Evolutionary conservation across 176 grass and related monocot species (phyloP), one percentile per base, ranked within the genome.

Genomic region (Rhynchospora tenuis): DNA sequence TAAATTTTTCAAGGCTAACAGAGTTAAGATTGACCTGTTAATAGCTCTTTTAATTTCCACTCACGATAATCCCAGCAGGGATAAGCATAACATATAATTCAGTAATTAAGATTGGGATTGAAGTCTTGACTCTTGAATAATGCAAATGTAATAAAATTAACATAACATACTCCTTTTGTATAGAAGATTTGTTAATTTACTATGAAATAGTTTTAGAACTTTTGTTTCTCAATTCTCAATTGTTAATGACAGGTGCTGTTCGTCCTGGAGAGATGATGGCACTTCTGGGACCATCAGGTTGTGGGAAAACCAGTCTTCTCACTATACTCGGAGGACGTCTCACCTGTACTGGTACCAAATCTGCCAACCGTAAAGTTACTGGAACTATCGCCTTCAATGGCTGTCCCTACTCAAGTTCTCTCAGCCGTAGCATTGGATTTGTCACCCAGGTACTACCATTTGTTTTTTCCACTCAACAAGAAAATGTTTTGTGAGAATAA

Each of bases 261-360:
- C 55, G 27, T 56, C 88, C 88, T 9, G 85, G 88, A 48, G 88
- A 90, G 88, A 86, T 90, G 72, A 33, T 87, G 56, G 88, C 85
- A 22, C 63, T 90, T 80, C 45, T 90, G 38, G 88, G 88, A 10
- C 88, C 88, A 58, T 90, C 88, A 8, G 88, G 88, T 5, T 87
- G 88, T 82, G 88, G 88, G 0, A 90, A 90, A 73, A 90, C 88
- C 5, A 90, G 85, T 52, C 85, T 90, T 46, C 81, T 90, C 24
- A 90, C 88, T 1, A 51, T 83, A 11, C 81, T 90, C 26, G 88
- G 81, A 0, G 85, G 88, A 7, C 88, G 88, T 29, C 50, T 57
- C 13, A 14, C 22, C 26, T 71, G 23, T 7, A 62, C 17, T 28
- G 47, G 66, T 59, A 27, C 68, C 71, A 22, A 67, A 19, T 54